These are phyloP conservation scores for Rhodotorula toruloides DNA, from an alignment of 768 basidiomycete species.

Conservation along the genomic window DNA sequence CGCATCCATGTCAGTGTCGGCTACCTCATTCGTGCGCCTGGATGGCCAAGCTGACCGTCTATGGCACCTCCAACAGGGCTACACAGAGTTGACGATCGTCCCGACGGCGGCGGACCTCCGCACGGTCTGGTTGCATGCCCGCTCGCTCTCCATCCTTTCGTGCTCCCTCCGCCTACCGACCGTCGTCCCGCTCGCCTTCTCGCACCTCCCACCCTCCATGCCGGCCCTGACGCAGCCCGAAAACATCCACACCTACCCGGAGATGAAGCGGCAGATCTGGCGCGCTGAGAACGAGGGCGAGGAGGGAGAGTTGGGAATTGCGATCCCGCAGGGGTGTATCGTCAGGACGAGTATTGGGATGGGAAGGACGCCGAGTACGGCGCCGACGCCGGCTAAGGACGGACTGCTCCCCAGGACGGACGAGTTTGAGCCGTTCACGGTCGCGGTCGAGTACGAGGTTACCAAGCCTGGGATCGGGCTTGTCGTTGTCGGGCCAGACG, in stretches of 20 bases:
- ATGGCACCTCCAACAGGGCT: conserved; percentile 57
- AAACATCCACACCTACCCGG: conserved; percentile 79
- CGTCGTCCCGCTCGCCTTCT: conserved; percentile 63
- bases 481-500: conserved; percentile 73
- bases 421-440: conserved; percentile 69
- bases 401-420: conserved; percentile 44
- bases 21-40: too few relatives aligned
- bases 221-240: conserved; percentile 58
- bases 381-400: neutral
- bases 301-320: conserved; percentile 89
- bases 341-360: neutral
- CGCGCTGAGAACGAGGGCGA: conserved; percentile 83
- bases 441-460: conserved; percentile 74
- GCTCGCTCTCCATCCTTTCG: conserved; percentile 52
- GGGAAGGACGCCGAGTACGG: neutral
- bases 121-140: conserved; percentile 79
- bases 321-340: conserved; percentile 56
- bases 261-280: conserved; percentile 86
- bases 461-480: conserved; percentile 77
- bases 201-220: conserved; percentile 65
- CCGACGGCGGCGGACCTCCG: conserved; percentile 73
- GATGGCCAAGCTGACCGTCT: neutral
- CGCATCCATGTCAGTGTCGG: conserved; percentile 63
- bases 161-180: conserved; percentile 50
- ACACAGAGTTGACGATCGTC: conserved; percentile 83